Conservation (phyloP, 441 rosid species). For the Jatropha multifida region DNA sequence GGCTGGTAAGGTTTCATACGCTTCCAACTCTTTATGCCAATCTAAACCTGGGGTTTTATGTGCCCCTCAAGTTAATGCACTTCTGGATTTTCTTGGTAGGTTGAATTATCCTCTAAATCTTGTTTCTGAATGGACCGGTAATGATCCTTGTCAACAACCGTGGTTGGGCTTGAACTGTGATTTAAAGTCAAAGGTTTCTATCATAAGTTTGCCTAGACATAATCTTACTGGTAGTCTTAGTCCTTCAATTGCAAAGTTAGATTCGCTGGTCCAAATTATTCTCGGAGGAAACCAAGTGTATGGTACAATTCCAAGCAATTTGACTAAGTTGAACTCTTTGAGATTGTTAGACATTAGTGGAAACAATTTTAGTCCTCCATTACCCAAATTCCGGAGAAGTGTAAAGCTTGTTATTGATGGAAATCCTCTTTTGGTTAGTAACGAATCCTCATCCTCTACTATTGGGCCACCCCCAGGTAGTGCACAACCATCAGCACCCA, state of each 20-base stretch:
- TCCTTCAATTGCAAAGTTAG: slow-evolving; percentile 40
- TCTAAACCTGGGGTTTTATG: slow-evolving; percentile 46
- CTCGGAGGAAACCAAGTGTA: slow-evolving; percentile 43
- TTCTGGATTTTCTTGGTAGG: slow-evolving; percentile 44
- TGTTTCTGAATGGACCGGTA: slow-evolving; percentile 58
- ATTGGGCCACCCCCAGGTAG: slow-evolving; percentile 20
- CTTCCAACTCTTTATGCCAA: slow-evolving; percentile 49
- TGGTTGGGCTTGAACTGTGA: slow-evolving; percentile 62
- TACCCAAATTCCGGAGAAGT: slow-evolving; percentile 40
- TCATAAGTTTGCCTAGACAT: slow-evolving; percentile 47
- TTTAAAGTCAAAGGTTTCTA: slow-evolving; percentile 27
- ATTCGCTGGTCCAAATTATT: slow-evolving; percentile 41
- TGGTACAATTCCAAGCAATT: slow-evolving; percentile 52
- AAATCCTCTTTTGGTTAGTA: slow-evolving; percentile 43
- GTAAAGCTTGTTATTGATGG: slow-evolving; percentile 44
- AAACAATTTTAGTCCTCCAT: slow-evolving; percentile 46
- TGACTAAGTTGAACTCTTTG: slow-evolving; percentile 42
- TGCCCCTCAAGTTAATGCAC: slow-evolving; percentile 43
- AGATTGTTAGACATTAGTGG: slow-evolving; percentile 47
- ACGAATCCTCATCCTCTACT: slow-evolving; percentile 28
- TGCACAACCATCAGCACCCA: slow-evolving; percentile 19
- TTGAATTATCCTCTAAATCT: slow-evolving; percentile 49
- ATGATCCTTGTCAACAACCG: slow-evolving; percentile 54
- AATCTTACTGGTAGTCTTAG: slow-evolving; percentile 50
- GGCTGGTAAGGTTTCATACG: slow-evolving; percentile 35